Percentiles rank a stretch among this genome's conserved stretches.
Conservation (phyloP, 2,329 filamentous ascomycete species). For the Penicillium olsonii region DNA sequence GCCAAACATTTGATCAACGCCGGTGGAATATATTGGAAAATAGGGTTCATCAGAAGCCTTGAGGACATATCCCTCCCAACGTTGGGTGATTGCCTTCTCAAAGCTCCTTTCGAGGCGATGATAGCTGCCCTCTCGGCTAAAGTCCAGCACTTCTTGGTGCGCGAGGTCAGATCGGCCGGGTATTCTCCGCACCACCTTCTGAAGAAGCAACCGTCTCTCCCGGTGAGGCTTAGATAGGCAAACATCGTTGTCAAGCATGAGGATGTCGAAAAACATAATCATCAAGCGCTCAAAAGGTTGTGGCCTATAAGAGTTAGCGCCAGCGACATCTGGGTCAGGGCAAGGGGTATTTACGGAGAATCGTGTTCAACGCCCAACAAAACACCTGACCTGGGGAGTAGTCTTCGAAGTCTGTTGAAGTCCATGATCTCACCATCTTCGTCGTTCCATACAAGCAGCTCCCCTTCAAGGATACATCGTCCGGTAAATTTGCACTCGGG, state of each 20-base stretch:
- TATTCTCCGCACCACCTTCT: constrained; percentile 55
- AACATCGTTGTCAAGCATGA: constrained; percentile 58
- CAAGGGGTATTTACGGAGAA: constrained; percentile 57
- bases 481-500: constrained; percentile 60
- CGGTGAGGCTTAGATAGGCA: constrained; percentile 50
- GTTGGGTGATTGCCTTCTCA: constrained; percentile 63
- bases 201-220: constrained; percentile 54
- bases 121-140: constrained; percentile 55
- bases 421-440: constrained; percentile 64
- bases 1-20: constrained; percentile 30
- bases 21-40: constrained; percentile 56
- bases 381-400: constrained; percentile 71
- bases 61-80: constrained; percentile 77
- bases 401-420: constrained; percentile 81
- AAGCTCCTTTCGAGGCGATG: constrained; percentile 65
- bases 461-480: constrained; percentile 79
- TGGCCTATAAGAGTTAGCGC: constrained; percentile 35
- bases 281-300: constrained; percentile 60
- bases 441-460: constrained; percentile 77
- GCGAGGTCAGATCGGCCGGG: constrained; percentile 68
- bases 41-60: constrained; percentile 78
- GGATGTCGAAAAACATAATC: constrained; percentile 63
- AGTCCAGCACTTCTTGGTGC: constrained; percentile 67
- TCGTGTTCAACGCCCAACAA: constrained; percentile 69
- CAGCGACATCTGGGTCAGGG: background rate